Evolutionary conservation across 192 early-diverging fungal species (phyloP).

Genomic region (Pecoramyces ruminantium): DNA sequence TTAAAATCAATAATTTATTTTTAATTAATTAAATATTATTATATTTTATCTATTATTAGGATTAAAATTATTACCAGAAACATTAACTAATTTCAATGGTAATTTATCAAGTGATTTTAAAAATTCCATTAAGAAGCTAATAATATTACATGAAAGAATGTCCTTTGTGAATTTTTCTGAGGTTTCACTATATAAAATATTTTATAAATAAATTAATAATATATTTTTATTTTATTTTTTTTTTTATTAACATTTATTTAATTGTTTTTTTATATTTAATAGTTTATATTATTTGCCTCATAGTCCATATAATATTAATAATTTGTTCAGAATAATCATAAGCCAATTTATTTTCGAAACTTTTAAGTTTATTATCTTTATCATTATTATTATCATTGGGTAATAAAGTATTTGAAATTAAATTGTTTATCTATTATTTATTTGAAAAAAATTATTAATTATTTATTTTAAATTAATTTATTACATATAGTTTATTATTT

Average conservation of each 20-base stretch:
- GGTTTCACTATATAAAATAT: not conserved
- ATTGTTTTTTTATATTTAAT: too few relatives aligned
- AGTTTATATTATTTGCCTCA: not conserved
- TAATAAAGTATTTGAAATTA: not conserved
- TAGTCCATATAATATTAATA: not conserved
- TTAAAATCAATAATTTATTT: too few relatives aligned
- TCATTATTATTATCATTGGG: not conserved
- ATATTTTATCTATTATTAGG: too few relatives aligned
- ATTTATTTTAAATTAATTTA: too few relatives aligned
- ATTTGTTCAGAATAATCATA: not conserved
- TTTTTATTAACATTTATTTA: too few relatives aligned
- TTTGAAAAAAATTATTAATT: too few relatives aligned
- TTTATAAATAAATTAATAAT: too few relatives aligned
- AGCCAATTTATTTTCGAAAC: not conserved
- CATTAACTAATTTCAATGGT: not conserved
- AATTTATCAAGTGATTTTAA: not conserved
- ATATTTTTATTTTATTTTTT: too few relatives aligned
- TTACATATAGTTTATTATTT: too few relatives aligned
- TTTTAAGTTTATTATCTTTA: not conserved
- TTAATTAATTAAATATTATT: too few relatives aligned
- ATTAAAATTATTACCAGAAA: not conserved
- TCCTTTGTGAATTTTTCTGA: not conserved
- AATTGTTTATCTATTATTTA: not conserved
- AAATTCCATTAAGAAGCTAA: not conserved
- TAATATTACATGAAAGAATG: not conserved